Percentiles rank a stretch among this genome's conserved stretches.
phyloP scores from a whole-genome alignment of 768 basidiomycete genomes.

The Lentinula boryana region DNA sequence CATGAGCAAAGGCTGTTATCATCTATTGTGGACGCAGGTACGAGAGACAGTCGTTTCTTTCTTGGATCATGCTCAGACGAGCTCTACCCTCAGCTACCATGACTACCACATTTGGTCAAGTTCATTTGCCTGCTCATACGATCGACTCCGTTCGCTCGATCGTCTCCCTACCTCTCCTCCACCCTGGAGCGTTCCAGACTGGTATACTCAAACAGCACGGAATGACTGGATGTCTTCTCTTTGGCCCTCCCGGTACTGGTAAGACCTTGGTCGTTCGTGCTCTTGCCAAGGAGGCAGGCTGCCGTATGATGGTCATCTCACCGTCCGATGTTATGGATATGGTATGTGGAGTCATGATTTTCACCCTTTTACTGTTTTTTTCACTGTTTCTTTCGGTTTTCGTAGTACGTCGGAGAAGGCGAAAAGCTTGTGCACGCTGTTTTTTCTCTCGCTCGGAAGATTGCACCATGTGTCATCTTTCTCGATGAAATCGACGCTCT shows the following conservation, averaged over 20 bases:
- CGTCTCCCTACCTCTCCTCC: conserved; percentile 82
- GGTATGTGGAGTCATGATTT: conserved; percentile 38
- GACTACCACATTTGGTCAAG: conserved; percentile 80
- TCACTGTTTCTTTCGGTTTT: neutral
- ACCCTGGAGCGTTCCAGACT: conserved; percentile 81
- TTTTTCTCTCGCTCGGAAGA: conserved; percentile 77
- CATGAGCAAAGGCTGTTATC: conserved; percentile 77
- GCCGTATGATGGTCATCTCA: conserved; percentile 85
- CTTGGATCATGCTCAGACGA: conserved; percentile 3
- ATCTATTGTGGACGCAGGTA: conserved; percentile 83
- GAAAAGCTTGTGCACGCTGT: conserved; percentile 87
- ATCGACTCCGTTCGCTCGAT: conserved; percentile 90
- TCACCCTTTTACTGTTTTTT: neutral
- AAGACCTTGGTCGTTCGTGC: conserved; percentile 89
- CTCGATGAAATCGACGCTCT: conserved; percentile 93
- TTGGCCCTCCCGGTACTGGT: conserved; percentile 90
- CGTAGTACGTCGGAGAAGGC: conserved; percentile 81
- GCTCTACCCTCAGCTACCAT: conserved; percentile 45
- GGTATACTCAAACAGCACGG: conserved; percentile 89
- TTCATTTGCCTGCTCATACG: conserved; percentile 83
- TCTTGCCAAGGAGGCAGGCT: conserved; percentile 89
- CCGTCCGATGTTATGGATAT: conserved; percentile 97
- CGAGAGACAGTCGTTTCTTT: conserved; percentile 15
- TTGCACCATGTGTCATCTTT: conserved; percentile 92
- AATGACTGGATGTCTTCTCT: conserved; percentile 87